Evolutionary conservation across 257 asterid species (phyloP), one percentile per base, ranked within the genome.

Genomic region (Marsdenia floribunda): DNA sequence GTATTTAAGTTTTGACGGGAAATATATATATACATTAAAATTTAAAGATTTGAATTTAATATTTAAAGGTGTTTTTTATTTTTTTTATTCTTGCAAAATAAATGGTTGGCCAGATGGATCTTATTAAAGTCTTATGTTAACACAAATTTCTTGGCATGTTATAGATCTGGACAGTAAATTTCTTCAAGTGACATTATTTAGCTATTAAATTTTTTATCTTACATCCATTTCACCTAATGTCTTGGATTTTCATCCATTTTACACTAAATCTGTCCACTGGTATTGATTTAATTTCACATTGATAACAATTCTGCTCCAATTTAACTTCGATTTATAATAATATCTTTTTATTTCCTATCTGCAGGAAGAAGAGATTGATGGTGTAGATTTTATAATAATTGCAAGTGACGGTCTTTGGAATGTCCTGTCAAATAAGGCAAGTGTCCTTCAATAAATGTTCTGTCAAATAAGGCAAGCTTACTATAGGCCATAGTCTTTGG

Each of bases 341-440:
- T 26, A 21, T 44, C 66, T 21, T 53, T 11, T 33, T 9, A 46
- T 13, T 50, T 71, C 60, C 38, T 67, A 66, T 68, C 37, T 47
- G 13, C 76, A 91, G 97, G 97, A 91, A 82, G 90, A 91, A 86
- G 82, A 85, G 75, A 85, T 89, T 40, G 88, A 80, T 33, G 89
- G 91, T 22, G 86, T 91, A 22, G 94, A 91, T 38, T 91, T 91
- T 71, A 79, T 91, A 47, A 90, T 91, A 37, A 71, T 91, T 44
- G 97, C 97, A 37, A 91, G 97, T 58, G 97, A 90, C 72, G 97
- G 96, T 46, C 92, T 90, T 52, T 91, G 97, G 96, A 88, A 90
- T 49, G 97, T 90, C 59, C 76, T 91, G 54, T 88, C 97, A 52
- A 91, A 91, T 73, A 82, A 88, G 96, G 97, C 85, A 54, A 80